Percentiles rank a stretch among this genome's conserved stretches.
These are phyloP conservation scores for Saccharomycopsis sp. DNA, from an alignment of 805 yeast genomes.

Conservation along the genomic window DNA sequence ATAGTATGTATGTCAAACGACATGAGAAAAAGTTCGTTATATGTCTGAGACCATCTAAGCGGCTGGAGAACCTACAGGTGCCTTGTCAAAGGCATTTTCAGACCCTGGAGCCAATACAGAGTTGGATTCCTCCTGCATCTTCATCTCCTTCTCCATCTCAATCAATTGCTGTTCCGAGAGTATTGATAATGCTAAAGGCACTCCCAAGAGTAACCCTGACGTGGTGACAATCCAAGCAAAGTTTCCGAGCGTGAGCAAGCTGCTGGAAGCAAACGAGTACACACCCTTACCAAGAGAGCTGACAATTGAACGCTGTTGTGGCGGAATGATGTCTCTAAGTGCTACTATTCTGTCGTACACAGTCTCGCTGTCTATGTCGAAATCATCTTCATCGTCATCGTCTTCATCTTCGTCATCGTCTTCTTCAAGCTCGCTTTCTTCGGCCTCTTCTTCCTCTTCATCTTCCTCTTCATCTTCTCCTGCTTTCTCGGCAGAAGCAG, in stretches of 20 bases:
- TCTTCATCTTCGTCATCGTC: conserved; percentile 45
- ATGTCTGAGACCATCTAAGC: conserved; percentile 12
- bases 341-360: conserved; percentile 83
- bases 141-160: conserved; percentile 90
- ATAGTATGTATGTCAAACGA: neutral
- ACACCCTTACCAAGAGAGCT: conserved; percentile 29
- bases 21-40: neutral
- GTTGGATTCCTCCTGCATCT: conserved; percentile 70
- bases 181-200: conserved; percentile 85
- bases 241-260: conserved; percentile 60
- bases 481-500: conserved; percentile 32
- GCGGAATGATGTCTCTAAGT: conserved; percentile 85
- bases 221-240: conserved; percentile 83
- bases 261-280: conserved; percentile 37
- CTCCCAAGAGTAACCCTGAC: conserved; percentile 78
- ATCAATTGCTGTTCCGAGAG: conserved; percentile 88
- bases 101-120: conserved; percentile 69
- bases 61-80: conserved; percentile 33
- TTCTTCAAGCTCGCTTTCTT: conserved; percentile 31
- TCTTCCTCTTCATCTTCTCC: conserved; percentile 33
- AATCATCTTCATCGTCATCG: conserved; percentile 53
- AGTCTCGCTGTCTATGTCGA: conserved; percentile 74
- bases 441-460: conserved; percentile 34
- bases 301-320: conserved; percentile 63
- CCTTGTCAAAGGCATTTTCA: conserved; percentile 25